phyloP scores from a whole-genome alignment of 306 rosid genomes.

The Lathyrus tuberosus region DNA sequence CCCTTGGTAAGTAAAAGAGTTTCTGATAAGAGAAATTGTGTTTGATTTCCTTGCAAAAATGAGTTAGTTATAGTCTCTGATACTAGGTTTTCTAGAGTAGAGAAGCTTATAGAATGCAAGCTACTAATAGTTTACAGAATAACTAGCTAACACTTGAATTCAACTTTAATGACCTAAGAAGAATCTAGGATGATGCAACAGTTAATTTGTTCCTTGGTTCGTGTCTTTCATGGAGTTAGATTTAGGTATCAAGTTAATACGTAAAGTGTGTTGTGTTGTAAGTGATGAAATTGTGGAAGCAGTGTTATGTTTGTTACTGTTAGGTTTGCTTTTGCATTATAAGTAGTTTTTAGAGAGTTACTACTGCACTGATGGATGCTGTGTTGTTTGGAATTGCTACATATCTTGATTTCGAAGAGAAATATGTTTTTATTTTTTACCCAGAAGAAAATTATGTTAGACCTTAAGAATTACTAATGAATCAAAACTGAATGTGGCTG shows the following conservation, averaged over 20 bases:
- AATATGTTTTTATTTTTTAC: too few species aligned
- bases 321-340: not conserved
- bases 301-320: not conserved
- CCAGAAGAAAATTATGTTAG: too few species aligned
- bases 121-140: not conserved
- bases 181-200: not conserved
- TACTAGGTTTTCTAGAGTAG: not conserved
- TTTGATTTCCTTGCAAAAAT: not conserved
- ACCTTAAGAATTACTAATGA: too few species aligned
- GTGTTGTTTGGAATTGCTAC: not conserved
- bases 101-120: not conserved
- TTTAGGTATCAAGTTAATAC: not conserved
- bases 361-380: not conserved
- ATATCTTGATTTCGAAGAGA: conserved; percentile 2
- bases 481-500: too few species aligned
- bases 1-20: conserved; percentile 64
- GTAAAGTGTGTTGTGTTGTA: not conserved
- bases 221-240: not conserved
- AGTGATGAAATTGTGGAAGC: conserved; percentile 1
- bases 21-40: not conserved
- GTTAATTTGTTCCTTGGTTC: not conserved
- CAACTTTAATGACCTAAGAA: not conserved
- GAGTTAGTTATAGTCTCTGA: not conserved
- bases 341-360: not conserved
- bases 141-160: conserved; percentile 2